phyloP scores from a whole-genome alignment of 1,284 basidiomycete genomes.

The Phlebopus sp. region DNA sequence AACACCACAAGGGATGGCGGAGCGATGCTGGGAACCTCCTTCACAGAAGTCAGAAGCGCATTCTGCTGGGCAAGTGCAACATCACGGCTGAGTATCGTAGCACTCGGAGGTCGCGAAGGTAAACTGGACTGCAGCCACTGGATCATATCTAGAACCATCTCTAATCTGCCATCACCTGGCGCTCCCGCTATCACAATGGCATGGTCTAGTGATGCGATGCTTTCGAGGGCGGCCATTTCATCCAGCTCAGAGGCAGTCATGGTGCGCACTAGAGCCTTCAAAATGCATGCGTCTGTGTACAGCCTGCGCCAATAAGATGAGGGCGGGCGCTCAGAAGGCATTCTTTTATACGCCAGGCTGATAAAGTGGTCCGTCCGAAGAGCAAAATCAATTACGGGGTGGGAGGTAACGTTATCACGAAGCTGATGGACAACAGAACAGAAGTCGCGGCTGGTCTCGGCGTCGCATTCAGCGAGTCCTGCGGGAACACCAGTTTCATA shows the following conservation, averaged over 20 bases:
- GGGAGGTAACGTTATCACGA: conserved; percentile 1
- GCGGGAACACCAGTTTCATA: not conserved
- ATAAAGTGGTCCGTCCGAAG: conserved; percentile 31
- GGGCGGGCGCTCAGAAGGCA: conserved; percentile 29
- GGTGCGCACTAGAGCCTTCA: conserved; percentile 46
- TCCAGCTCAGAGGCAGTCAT: conserved; percentile 27
- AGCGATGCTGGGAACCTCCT: conserved; percentile 36
- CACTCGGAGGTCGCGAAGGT: conserved; percentile 9
- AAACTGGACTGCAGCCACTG: conserved; percentile 38
- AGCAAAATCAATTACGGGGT: not conserved
- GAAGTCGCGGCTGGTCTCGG: conserved; percentile 9
- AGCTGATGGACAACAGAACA: conserved; percentile 12
- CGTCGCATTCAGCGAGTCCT: conserved; percentile 1
- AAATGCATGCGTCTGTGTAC: conserved; percentile 64
- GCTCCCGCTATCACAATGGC: conserved; percentile 85
- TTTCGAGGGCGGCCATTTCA: conserved; percentile 23
- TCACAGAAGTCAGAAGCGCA: conserved; percentile 17
- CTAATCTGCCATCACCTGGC: conserved; percentile 57
- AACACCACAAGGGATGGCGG: conserved; percentile 58
- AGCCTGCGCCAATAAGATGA: conserved; percentile 50
- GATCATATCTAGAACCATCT: conserved; percentile 64
- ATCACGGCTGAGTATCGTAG: conserved; percentile 16
- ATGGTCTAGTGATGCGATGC: conserved; percentile 67
- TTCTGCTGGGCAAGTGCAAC: conserved; percentile 15
- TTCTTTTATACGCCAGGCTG: conserved; percentile 33